Base-by-base conservation (phyloP, 345 rosid genomes). In the Salix exigua region DNA sequence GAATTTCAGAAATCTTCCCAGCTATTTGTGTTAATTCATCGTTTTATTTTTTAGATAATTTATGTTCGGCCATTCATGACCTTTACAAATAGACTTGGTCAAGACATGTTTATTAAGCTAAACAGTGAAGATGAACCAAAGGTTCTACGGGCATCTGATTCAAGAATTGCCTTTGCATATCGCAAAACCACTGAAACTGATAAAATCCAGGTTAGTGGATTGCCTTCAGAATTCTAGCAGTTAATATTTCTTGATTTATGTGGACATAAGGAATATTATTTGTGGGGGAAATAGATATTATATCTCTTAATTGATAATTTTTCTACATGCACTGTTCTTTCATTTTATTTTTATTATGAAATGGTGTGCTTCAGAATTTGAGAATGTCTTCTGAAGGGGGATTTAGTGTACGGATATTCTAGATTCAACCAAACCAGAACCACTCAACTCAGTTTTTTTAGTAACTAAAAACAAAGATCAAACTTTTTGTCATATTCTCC, bases 11-110 rank as follows among this genome's bases (percentile, higher is more conserved):
- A n/a, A 13, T 73, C 7, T 11, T 69, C 23, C 28, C 62, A 71
- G 61, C 65, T 53, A 25, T 50, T 35, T 58, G 48, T 77, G 44
- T 72, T 77, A 55, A 78, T 28, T 55, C 30, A 6, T 62, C 73
- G 8, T 58, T 67, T 23, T 65, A 40, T 76, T 79, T 61, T 60
- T 48, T 81, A 96, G 99, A 92, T 93, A 60, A 89, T 96, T 82
- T 89, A 90, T 66, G 79, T 96, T 77, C 91, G 98, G 37, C 99
- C 99, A 71, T 93, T 89, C 86, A 89, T 93, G 88, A 96, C 97
- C 68, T 93, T 93, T 80, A 93, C 99, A 53, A 96, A 96, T 72
- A 93, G 97, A 82, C 84, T 92, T 35, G 99, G 99, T 78, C 91
- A 86, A 84, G 89, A 93, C 77, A 79, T 96, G 42, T 87, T 73